These are phyloP conservation scores for Penicillium sp. DNA, from an alignment of 2,329 filamentous ascomycete species.

Conservation along the genomic window DNA sequence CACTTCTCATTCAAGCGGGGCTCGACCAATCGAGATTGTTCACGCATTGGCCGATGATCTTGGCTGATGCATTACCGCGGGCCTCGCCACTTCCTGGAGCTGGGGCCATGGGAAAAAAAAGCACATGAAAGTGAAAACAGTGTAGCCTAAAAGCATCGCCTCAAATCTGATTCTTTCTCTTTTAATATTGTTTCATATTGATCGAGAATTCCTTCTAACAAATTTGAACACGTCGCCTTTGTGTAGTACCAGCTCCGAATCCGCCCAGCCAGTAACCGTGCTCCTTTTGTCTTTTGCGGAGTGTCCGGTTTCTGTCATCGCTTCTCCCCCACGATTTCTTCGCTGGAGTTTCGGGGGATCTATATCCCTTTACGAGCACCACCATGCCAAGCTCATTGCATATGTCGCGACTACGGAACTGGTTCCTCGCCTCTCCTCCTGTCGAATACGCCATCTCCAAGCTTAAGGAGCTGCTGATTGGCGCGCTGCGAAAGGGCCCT, in stretches of 20 bases:
- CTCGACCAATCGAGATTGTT: conserved; percentile 8
- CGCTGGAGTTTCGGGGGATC: background rate
- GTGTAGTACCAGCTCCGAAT: conserved; percentile 6
- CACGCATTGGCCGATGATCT: conserved; percentile 5
- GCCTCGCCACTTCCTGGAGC: conserved; percentile 12
- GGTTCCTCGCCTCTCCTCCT: conserved; percentile 83
- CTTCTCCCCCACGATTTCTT: conserved; percentile 2
- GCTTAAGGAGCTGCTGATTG: conserved; percentile 79
- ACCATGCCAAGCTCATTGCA: conserved; percentile 52
- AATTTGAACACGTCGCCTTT: conserved; percentile 24
- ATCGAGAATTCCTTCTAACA: background rate
- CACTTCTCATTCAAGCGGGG: background rate
- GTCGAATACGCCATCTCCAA: conserved; percentile 82
- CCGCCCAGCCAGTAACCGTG: conserved; percentile 7
- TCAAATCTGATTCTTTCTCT: background rate
- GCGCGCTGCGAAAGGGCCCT: conserved; percentile 81
- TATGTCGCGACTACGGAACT: conserved; percentile 61
- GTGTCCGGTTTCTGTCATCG: background rate
- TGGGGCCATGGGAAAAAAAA: conserved; percentile 7
- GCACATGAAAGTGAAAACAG: conserved; percentile 12
- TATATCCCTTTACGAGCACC: conserved; percentile 8
- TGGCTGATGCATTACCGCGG: conserved; percentile 6
- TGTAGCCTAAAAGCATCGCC: conserved; percentile 26
- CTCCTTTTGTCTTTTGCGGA: background rate
- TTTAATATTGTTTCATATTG: background rate